phyloP scores from a whole-genome alignment of 2,329 filamentous ascomycete genomes.

The Didymosphaeria variabile region DNA sequence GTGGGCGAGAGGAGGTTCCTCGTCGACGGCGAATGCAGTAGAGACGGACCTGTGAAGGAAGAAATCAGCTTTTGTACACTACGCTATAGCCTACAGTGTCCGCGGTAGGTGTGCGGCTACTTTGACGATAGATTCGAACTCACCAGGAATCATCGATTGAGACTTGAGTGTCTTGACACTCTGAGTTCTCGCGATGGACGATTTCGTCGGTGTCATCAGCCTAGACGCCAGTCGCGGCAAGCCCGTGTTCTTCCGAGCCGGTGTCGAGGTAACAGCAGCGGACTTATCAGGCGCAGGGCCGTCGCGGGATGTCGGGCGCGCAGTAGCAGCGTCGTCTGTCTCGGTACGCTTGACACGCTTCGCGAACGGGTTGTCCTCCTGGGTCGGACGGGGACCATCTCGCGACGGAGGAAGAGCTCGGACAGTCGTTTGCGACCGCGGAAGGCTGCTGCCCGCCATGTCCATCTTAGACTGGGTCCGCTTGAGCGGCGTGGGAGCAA shows the following conservation, averaged over 20 bases:
- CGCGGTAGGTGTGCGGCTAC: neutral
- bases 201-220: conserved; percentile 80
- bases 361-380: conserved; percentile 52
- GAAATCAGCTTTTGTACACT: neutral
- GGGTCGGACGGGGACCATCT: conserved; percentile 36
- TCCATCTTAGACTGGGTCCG: conserved; percentile 67
- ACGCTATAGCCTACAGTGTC: neutral
- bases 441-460: conserved; percentile 59
- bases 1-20: conserved; percentile 57
- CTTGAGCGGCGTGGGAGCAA: conserved; percentile 54
- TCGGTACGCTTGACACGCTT: conserved; percentile 77
- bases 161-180: conserved; percentile 60
- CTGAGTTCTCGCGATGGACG: conserved; percentile 71
- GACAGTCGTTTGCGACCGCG: conserved; percentile 48
- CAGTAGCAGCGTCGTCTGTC: conserved; percentile 74
- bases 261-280: conserved; percentile 26
- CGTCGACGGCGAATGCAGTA: conserved; percentile 61
- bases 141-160: conserved; percentile 59
- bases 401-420: conserved; percentile 37
- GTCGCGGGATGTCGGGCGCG: conserved; percentile 65
- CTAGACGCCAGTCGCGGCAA: conserved; percentile 59
- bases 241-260: conserved; percentile 46
- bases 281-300: conserved; percentile 21
- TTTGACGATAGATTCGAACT: neutral
- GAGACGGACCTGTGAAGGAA: conserved; percentile 44